Percentiles rank a stretch among this genome's conserved stretches.
phyloP scores from a whole-genome alignment of 2,329 filamentous ascomycete species.

The Pleomassaria siparia region DNA sequence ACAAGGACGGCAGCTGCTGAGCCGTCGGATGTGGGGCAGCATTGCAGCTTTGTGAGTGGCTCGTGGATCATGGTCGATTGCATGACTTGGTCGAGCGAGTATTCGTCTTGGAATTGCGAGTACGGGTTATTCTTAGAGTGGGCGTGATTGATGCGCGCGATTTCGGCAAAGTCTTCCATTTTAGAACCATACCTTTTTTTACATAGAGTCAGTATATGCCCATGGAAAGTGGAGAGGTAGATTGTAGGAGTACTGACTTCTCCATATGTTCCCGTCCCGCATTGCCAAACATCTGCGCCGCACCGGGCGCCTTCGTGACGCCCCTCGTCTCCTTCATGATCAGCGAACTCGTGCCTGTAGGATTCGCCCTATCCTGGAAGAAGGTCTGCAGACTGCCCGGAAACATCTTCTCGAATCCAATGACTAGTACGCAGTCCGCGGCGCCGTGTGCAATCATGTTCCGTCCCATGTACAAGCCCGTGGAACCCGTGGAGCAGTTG shows the following conservation, averaged over 20 bases:
- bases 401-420: slow-evolving; percentile 99
- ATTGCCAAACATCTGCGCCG: slow-evolving; percentile 94
- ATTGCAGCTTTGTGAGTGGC: slow-evolving; percentile 96
- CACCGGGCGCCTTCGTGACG: slow-evolving; percentile 77
- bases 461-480: slow-evolving; percentile 80
- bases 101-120: slow-evolving; percentile 94
- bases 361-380: slow-evolving; percentile 83
- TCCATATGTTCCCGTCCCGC: slow-evolving; percentile 94
- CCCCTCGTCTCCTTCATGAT: slow-evolving; percentile 87
- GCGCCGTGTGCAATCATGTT: slow-evolving; percentile 77
- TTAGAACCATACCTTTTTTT: slow-evolving; percentile 80
- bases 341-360: slow-evolving; percentile 68
- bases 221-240: not conserved
- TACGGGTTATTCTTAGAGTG: slow-evolving; percentile 94
- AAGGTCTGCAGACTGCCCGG: slow-evolving; percentile 80
- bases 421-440: slow-evolving; percentile 84
- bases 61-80: slow-evolving; percentile 75
- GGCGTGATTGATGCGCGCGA: slow-evolving; percentile 87
- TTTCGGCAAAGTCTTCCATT: slow-evolving; percentile 87
- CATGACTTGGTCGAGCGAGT: slow-evolving; percentile 81
- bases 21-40: slow-evolving; percentile 94
- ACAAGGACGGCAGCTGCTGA: slow-evolving; percentile 86
- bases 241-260: slow-evolving; percentile 58
- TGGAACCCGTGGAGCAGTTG: slow-evolving; percentile 96
- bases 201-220: slow-evolving; percentile 16